phyloP scores from a whole-genome alignment of 805 yeast genomes.

The Kregervanrija fluxuum region DNA sequence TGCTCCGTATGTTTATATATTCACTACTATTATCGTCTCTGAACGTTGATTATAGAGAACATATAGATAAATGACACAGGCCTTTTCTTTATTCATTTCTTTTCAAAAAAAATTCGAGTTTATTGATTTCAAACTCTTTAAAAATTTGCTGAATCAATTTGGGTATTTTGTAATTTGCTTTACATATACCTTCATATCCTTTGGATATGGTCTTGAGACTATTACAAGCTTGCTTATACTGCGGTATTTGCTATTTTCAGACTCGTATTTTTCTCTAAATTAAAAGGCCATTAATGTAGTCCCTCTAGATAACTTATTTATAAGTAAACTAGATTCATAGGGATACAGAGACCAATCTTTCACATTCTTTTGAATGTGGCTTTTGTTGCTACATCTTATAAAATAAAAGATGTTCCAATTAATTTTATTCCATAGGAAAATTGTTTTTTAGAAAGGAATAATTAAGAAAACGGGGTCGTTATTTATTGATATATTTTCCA shows the following conservation, averaged over 20 bases:
- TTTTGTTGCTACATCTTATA: background rate
- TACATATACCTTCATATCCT: too few relatives aligned
- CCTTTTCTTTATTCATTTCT: too few relatives aligned
- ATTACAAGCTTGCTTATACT: conserved; percentile 22
- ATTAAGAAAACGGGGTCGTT: background rate
- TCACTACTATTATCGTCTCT: background rate
- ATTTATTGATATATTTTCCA: conserved; percentile 3
- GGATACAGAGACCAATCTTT: conserved; percentile 20
- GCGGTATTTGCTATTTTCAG: background rate
- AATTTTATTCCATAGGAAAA: conserved; percentile 31
- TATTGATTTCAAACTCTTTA: conserved; percentile 9
- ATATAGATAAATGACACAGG: too few relatives aligned
- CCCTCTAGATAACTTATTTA: conserved; percentile 6
- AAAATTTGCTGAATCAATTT: conserved; percentile 3
- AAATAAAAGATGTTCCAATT: conserved; percentile 14
- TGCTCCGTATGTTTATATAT: conserved; percentile 14
- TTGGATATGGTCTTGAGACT: conserved; percentile 24
- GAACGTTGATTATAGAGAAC: too few relatives aligned
- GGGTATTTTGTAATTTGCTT: background rate
- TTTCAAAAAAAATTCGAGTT: background rate
- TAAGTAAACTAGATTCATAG: background rate
- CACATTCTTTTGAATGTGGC: conserved; percentile 8
- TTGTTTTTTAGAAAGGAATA: conserved; percentile 8
- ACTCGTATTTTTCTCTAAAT: conserved; percentile 29
- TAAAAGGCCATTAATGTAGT: conserved; percentile 21